Evolutionary conservation across 306 rosid genomes (phyloP).

Genomic region (apple (Malus domestica)): ASM211411v1 NC_041798.1:13413501-13414000

Average conservation of each 20-base stretch:
- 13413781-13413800: background rate
- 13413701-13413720: background rate
- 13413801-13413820: background rate
- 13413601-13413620: slow-evolving; percentile 82
- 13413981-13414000: background rate
- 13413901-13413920: background rate
- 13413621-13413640: slow-evolving; percentile 72
- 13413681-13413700: background rate
- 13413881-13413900: background rate
- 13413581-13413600: slow-evolving; percentile 95
- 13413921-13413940: background rate
- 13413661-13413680: slow-evolving; percentile 13
- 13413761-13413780: background rate
- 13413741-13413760: background rate
- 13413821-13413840: background rate
- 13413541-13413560: slow-evolving; percentile 68
- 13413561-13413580: slow-evolving; percentile 84
- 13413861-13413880: too few relatives aligned
- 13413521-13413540: slow-evolving; percentile 83
- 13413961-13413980: background rate
- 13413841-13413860: background rate
- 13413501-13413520: slow-evolving; percentile 88
- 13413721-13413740: background rate
- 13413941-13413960: background rate
- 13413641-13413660: slow-evolving; percentile 70